Base-by-base conservation (phyloP, 1,284 basidiomycete species). In the Moesziomyces aphidis region DNA sequence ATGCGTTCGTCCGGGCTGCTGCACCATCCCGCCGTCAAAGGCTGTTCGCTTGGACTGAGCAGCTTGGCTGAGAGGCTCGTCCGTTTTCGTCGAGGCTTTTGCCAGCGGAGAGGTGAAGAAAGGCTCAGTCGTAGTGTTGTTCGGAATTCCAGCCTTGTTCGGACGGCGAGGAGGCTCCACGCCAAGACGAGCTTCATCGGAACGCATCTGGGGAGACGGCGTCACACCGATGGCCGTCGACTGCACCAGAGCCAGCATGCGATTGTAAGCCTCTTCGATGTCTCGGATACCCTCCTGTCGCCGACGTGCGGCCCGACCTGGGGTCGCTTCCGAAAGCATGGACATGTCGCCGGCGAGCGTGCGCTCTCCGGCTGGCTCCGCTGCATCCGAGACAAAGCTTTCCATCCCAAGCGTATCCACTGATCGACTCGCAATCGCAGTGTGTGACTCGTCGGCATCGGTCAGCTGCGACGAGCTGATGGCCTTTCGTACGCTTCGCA, bases 241-340 rank as follows among this genome's bases (percentile, higher is more conserved):
- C 46, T 67, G 66, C 5, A 76, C 74, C 31, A 76, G 36, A 8
- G 70, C 74, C n/a, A 74, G 57, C 74, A 76, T 76, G n/a, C 74
- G 64, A n/a, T 55, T 50, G 63, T 76, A 76, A 5, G 74, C 66
- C 34, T 61, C 66, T 39, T 76, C 74, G 23, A 76, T 71, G 26
- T 76, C 74, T 28, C 74, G 66, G 66, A 76, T 76, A 7, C 70
- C 72, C 50, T 73, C 74, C 49, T 65, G 71, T 44, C 74, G 66
- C 39, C 56, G 52, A 49, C 50, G 54, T 13, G 74, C 74, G 26
- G 71, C 74, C 43, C 55, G 47, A 39, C 64, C 71, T 4, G 74
- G 74, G 5, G 74, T 76, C 3, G 63, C 73, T 49, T 75, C 73
- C 13, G 73, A 75, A 9, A 64, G 36, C 26, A 71, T 58, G 19